A percentile compares a stretch with the other conserved stretches of the same genome.
Evolutionary conservation across 2,329 filamentous ascomycete species (phyloP).

Genomic region (Fusarium verticillioides): DNA sequence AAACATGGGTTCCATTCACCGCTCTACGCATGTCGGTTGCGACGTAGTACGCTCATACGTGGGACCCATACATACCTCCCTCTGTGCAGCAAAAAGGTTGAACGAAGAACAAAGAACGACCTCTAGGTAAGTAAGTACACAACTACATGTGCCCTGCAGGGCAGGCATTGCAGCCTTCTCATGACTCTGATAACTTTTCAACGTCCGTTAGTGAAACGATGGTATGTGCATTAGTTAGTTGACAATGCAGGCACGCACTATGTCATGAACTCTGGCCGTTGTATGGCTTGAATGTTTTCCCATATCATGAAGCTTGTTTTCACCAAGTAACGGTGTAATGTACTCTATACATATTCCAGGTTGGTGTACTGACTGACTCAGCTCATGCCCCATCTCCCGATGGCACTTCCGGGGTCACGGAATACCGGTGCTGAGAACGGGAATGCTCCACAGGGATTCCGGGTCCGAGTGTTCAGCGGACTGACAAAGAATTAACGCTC

Average conservation of each 20-base stretch:
- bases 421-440: background rate
- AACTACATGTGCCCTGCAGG: background rate
- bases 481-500: constrained; percentile 4
- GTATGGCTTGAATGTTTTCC: background rate
- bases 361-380: constrained; percentile 1
- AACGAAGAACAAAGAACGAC: background rate
- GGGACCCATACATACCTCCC: background rate
- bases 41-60: background rate
- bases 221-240: background rate
- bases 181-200: background rate
- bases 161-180: background rate
- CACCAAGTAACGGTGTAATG: background rate
- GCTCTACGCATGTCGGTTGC: background rate
- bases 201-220: constrained; percentile 10
- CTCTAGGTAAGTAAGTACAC: background rate
- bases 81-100: background rate
- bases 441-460: constrained; percentile 1
- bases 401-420: background rate
- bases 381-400: constrained; percentile 1
- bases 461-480: background rate
- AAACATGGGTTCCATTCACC: background rate
- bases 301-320: background rate
- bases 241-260: background rate
- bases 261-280: background rate
- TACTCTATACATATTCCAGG: background rate